Base-by-base conservation (phyloP, 1,139 yeast species). In the Komagataea norvegica region DNA sequence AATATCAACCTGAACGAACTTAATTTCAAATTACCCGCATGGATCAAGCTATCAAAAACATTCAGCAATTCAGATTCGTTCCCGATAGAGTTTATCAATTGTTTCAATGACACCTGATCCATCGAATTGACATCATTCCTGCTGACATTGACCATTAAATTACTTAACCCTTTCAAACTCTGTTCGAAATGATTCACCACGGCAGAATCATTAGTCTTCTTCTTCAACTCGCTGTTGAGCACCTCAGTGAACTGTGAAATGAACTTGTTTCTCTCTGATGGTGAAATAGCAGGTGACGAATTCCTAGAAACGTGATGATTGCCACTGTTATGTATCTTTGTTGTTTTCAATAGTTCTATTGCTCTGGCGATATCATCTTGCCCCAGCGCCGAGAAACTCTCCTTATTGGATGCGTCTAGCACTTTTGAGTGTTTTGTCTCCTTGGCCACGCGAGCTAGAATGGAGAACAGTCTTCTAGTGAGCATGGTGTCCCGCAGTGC, bases 191-290 rank as follows among this genome's bases (percentile, higher is more conserved):
- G 43, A 7, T 30, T 21, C 3, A 15, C 17, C 6, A 25, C 16
- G n/a, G 35, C 25, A n/a, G 19, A n/a, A 7, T 29, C n/a, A 14
- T 31, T 8, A 21, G 8, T 15, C 11, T 24, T 10, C 5, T 15
- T 18, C 3, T 21, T 7, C 5, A 38, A 14, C 4, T 34, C 38
- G 14, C 25, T 16, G 9, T 40, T 39, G 13, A 42, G 21, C 6
- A 40, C 40, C 9, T 28, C 17, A 5, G 43, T 32, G 15, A 42
- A 42, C n/a, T 40, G 38, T n/a, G n/a, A n/a, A n/a, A n/a, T n/a
- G n/a, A n/a, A n/a, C n/a, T n/a, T n/a, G n/a, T n/a, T n/a, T n/a
- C n/a, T n/a, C n/a, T n/a, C n/a, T n/a, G n/a, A n/a, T n/a, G n/a
- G n/a, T n/a, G n/a, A n/a, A n/a, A n/a, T n/a, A n/a, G n/a, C n/a